A percentile compares a stretch with the other conserved stretches of the same genome.
These are phyloP conservation scores for Chlamydomonas sp. DNA, from an alignment of 139 green algal genomes.

Conservation along the genomic window DNA sequence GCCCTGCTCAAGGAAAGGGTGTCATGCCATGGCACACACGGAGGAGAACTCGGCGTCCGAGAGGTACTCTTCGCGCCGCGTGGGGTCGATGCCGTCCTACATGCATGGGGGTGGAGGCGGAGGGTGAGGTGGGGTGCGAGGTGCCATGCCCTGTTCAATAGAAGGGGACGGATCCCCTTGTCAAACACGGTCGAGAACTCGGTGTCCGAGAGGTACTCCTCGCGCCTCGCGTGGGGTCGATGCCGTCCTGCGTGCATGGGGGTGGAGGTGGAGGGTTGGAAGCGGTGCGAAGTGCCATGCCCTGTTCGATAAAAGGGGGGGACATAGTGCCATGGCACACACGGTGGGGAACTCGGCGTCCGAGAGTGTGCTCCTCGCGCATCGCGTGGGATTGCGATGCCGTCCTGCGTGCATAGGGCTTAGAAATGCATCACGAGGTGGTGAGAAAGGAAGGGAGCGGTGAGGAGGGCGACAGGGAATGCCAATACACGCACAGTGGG, in stretches of 20 bases:
- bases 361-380: conserved; percentile 50
- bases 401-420: too few species aligned
- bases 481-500: too few species aligned
- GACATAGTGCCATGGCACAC: conserved; percentile 10
- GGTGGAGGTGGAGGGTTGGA: too few species aligned
- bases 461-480: too few species aligned
- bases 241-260: conserved; percentile 36
- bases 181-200: conserved; percentile 33
- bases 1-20: not conserved
- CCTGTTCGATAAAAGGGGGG: too few species aligned
- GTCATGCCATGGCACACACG: conserved; percentile 3
- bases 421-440: too few species aligned
- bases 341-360: conserved; percentile 32
- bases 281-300: too few species aligned
- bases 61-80: conserved; percentile 52
- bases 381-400: conserved; percentile 21
- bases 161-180: too few species aligned
- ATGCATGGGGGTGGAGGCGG: too few species aligned
- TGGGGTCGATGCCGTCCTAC: conserved; percentile 45
- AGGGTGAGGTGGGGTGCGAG: too few species aligned
- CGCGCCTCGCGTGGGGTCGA: conserved; percentile 47
- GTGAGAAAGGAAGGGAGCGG: too few species aligned
- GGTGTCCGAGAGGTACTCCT: conserved; percentile 44
- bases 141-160: too few species aligned
- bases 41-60: conserved; percentile 30